phyloP scores from a whole-genome alignment of 176 grass and related monocot species.

The Oryza glaberrima region DNA sequence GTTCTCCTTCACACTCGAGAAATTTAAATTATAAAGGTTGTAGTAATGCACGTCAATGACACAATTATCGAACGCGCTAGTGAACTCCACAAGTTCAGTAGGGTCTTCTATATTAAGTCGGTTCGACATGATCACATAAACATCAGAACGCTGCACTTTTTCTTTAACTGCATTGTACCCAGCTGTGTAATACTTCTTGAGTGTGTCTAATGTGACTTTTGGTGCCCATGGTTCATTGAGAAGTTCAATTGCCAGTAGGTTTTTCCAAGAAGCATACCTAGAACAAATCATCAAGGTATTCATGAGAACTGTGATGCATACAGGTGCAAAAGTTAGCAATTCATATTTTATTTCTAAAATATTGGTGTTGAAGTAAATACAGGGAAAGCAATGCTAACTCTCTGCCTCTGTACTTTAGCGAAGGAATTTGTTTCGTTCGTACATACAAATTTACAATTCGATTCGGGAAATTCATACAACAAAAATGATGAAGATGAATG shows the following conservation, averaged over 20 bases:
- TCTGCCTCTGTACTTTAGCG: too few relatives aligned
- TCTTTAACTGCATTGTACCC: slow-evolving; percentile 43
- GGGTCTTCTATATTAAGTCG: background rate
- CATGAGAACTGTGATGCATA: too few relatives aligned
- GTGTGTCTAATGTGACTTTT: slow-evolving; percentile 37
- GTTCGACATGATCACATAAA: slow-evolving; percentile 59
- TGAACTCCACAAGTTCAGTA: slow-evolving; percentile 49
- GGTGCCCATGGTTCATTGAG: slow-evolving; percentile 53
- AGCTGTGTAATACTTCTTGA: slow-evolving; percentile 52
- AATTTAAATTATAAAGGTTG: slow-evolving; percentile 38
- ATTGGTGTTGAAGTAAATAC: too few relatives aligned
- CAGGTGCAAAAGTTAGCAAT: too few relatives aligned
- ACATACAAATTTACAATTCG: too few relatives aligned
- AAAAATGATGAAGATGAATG: too few relatives aligned
- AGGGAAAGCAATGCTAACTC: too few relatives aligned
- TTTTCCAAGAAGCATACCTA: slow-evolving; percentile 42
- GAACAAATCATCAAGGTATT: too few relatives aligned
- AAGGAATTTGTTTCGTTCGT: too few relatives aligned
- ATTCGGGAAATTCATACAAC: too few relatives aligned
- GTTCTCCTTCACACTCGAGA: slow-evolving; percentile 42
- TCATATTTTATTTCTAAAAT: too few relatives aligned
- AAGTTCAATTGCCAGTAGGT: slow-evolving; percentile 50
- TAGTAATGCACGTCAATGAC: slow-evolving; percentile 65
- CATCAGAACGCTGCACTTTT: slow-evolving; percentile 11
- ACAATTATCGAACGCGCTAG: slow-evolving; percentile 22